These are phyloP conservation scores for Triticum dicoccoides DNA, from an alignment of 176 grass and related monocot species.

Conservation along the genomic window DNA sequence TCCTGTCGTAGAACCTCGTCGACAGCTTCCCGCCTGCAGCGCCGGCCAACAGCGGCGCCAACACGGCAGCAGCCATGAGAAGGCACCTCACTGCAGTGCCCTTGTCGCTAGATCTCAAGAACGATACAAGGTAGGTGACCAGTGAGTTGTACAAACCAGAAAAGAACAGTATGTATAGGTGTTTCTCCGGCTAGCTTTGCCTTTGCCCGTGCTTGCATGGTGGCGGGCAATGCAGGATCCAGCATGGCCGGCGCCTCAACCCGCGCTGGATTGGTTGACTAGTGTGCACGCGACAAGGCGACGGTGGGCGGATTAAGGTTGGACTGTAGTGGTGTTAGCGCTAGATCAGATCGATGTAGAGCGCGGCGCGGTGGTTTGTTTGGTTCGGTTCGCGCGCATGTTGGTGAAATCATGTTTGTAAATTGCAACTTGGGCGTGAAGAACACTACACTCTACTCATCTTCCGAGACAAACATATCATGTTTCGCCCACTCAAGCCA, in stretches of 20 bases:
- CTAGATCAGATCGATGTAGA: constrained; percentile 9
- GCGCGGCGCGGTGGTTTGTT: not conserved
- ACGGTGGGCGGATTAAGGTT: constrained; percentile 30
- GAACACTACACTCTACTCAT: not conserved
- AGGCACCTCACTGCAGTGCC: not conserved
- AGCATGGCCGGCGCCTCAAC: not conserved
- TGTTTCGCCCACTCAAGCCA: not conserved
- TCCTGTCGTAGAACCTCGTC: constrained; percentile 41
- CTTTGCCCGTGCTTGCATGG: not conserved
- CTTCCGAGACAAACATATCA: not conserved
- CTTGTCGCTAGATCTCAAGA: not conserved
- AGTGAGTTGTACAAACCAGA: too few relatives aligned
- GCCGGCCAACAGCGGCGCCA: not conserved
- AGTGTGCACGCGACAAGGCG: constrained; percentile 15
- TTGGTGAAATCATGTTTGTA: not conserved
- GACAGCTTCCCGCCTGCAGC: constrained; percentile 32
- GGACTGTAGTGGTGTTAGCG: not conserved
- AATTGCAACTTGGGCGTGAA: constrained; percentile 22
- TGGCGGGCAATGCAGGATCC: too few relatives aligned
- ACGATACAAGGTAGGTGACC: too few relatives aligned
- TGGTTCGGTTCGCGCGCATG: too few relatives aligned
- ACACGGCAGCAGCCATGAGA: not conserved
- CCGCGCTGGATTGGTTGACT: constrained; percentile 51
- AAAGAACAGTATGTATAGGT: not conserved
- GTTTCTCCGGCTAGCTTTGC: not conserved